Evolutionary conservation across 192 early-diverging fungal genomes (phyloP), one percentile per base, ranked within the genome.

Genomic region (Physocladia obscura): DNA sequence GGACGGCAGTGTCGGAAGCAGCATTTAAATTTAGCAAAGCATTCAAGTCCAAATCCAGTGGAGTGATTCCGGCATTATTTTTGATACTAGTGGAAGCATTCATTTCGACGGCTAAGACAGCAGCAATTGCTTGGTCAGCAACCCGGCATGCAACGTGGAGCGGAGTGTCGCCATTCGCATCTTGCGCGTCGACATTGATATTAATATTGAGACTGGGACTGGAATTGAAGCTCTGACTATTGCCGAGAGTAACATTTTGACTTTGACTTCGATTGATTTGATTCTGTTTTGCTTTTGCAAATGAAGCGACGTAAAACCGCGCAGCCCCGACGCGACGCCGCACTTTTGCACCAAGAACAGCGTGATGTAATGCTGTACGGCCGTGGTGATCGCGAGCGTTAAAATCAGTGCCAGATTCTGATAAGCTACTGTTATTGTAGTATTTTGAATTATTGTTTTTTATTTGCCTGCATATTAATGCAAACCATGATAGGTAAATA

Each of bases 281-380:
- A 13, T 13, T 22, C 6, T 13, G 13, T 13, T 55, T 22, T 8
- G 13, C 52, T 15, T 15, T 13, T 15, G 44, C n/a, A n/a, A n/a
- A n/a, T n/a, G n/a, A n/a, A n/a, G n/a, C 92, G 73, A 94, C 87
- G 75, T 98, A 98, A 62, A 97, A 97, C 34, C 85, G 80, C 2
- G 87, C 87, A 2, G 93, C 89, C 60, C 83, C 77, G 0, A 87
- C 81, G 32, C 92, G 87, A 5, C 89, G 89, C 31, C 89, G 83
- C 63, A 82, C 77, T 2, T 82, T 86, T 3, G 93, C 87, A 0
- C 89, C 88, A 2, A 82, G 72, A 0, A 90, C 88, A 29, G 95
- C 89, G 69, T 99, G 97, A 71, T 99, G 97, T 26, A 99, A 84
- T 2, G 97, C 91, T 0, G 91, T 97, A 65, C 93, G 91, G 65